Evolutionary conservation across 2,329 filamentous ascomycete genomes (phyloP).

Genomic region (Gremmenia infestans): DNA sequence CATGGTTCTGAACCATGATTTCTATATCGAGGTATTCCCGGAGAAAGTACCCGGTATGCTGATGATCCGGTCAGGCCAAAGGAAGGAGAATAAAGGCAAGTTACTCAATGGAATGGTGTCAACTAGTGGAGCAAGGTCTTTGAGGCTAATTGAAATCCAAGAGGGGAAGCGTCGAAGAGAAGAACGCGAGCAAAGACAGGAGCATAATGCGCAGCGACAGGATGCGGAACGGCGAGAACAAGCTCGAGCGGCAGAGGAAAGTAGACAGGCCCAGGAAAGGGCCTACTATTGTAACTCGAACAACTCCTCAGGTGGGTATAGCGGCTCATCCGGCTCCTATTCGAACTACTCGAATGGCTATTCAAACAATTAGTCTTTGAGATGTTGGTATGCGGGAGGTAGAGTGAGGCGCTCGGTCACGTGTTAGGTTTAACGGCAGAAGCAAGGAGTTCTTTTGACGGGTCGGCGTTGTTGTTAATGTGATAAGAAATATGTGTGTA

Average conservation of each 20-base stretch:
- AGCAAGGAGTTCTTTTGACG: no score
- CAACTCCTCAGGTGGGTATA: background rate
- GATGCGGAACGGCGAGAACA: background rate
- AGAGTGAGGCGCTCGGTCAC: no score
- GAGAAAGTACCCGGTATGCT: background rate
- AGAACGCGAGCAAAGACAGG: background rate
- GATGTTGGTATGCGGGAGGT: no score
- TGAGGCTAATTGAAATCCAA: background rate
- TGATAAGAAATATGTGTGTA: no score
- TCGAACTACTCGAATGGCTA: background rate
- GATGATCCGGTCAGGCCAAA: background rate
- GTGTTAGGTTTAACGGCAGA: no score
- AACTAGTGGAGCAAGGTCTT: background rate
- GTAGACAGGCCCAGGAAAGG: background rate
- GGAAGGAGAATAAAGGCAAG: background rate
- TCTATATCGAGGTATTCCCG: background rate
- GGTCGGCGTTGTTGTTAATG: no score
- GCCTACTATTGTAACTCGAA: background rate
- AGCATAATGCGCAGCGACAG: background rate
- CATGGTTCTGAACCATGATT: background rate
- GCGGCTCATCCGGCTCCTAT: background rate
- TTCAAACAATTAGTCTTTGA: background rate
- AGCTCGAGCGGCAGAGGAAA: background rate
- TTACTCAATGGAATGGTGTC: background rate
- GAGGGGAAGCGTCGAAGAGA: background rate